phyloP scores from a whole-genome alignment of 2,329 filamentous ascomycete genomes.

The Aspergillus brasiliensis region DNA sequence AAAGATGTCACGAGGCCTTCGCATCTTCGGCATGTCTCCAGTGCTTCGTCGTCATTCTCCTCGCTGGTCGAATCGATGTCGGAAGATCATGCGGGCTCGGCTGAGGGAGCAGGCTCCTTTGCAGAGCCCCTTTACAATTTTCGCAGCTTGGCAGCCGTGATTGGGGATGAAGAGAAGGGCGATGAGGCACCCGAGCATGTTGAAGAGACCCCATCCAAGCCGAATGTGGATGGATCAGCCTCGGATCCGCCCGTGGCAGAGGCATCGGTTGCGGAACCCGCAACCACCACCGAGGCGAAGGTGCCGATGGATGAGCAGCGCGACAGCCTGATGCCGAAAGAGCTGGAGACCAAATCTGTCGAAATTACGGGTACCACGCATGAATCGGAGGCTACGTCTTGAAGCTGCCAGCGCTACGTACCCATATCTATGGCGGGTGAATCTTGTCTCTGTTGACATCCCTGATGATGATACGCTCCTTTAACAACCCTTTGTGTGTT shows the following conservation, averaged over 20 bases:
- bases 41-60: constrained; percentile 79
- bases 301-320: constrained; percentile 20
- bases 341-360: constrained; percentile 40
- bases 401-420: constrained; percentile 1
- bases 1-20: constrained; percentile 64
- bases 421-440: neutral
- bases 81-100: constrained; percentile 45
- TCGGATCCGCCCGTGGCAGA: constrained; percentile 22
- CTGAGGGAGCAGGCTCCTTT: constrained; percentile 53
- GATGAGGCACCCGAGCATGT: constrained; percentile 40
- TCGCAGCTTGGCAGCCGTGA: constrained; percentile 79
- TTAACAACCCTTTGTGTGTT: constrained; percentile 9
- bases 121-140: constrained; percentile 90
- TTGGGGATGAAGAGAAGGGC: constrained; percentile 65
- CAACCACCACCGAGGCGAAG: constrained; percentile 12
- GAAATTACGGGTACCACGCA: constrained; percentile 31
- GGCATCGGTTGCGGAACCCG: constrained; percentile 10
- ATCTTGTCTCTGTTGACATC: constrained; percentile 12
- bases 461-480: constrained; percentile 17
- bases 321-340: constrained; percentile 32
- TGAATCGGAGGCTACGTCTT: constrained; percentile 34
- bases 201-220: constrained; percentile 33
- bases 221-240: constrained; percentile 26
- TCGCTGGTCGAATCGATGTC: constrained; percentile 68
- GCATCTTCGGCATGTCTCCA: constrained; percentile 80